Conservation (phyloP, 1,139 yeast species). For the Saccharomyces hybrid region DNA sequence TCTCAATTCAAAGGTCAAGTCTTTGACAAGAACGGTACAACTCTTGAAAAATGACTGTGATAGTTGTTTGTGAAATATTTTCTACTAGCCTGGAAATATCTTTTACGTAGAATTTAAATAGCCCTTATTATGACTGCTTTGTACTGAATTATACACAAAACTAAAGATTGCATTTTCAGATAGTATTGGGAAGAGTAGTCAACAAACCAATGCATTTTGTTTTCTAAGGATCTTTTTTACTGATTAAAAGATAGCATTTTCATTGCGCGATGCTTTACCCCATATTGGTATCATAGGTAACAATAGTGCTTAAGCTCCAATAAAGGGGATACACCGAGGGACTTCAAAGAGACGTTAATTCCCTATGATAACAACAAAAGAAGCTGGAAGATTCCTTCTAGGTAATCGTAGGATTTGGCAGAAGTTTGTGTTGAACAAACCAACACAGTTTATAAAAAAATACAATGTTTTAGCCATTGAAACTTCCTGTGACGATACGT, state of each 20-base stretch:
- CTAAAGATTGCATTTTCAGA: not conserved
- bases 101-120: not conserved
- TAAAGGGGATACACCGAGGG: not conserved
- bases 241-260: not conserved
- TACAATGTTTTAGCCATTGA: conserved; percentile 81
- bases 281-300: not conserved
- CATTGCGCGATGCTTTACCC: not conserved
- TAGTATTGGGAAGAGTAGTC: not conserved
- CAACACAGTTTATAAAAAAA: not conserved
- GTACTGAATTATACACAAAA: not conserved
- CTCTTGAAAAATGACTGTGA: conserved; percentile 5
- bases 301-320: not conserved
- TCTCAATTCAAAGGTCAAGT: conserved; percentile 47
- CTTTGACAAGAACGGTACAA: conserved; percentile 32
- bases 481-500: conserved; percentile 92
- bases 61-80: not conserved
- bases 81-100: not conserved
- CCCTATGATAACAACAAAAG: not conserved
- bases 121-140: not conserved
- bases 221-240: not conserved
- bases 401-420: not conserved
- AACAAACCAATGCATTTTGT: not conserved
- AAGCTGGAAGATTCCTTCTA: not conserved
- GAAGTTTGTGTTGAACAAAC: not conserved
- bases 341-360: not conserved